These are phyloP conservation scores for Metschnikowia hibisci DNA, from an alignment of 805 yeast genomes.

Conservation along the genomic window DNA sequence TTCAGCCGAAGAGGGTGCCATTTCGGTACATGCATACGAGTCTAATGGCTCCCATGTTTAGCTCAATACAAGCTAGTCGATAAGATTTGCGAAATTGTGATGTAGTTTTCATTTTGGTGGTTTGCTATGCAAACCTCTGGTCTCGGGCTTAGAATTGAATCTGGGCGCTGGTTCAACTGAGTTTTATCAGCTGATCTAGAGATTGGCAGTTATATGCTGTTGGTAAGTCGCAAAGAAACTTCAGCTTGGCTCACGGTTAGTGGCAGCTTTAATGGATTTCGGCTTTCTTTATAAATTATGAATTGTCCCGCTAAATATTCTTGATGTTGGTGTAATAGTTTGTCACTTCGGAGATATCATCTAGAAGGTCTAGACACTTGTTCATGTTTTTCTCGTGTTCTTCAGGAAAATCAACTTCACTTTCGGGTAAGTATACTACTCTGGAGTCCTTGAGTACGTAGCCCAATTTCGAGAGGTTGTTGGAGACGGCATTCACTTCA, in stretches of 20 bases:
- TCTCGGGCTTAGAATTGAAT: neutral
- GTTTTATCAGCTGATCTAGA: too few relatives aligned
- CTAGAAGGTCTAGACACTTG: conserved; percentile 58
- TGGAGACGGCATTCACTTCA: conserved; percentile 60
- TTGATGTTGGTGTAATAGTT: conserved; percentile 70
- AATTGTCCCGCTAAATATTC: conserved; percentile 17
- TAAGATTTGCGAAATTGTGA: neutral
- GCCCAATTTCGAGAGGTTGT: conserved; percentile 46
- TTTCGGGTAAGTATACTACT: conserved; percentile 61
- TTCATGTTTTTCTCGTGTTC: conserved; percentile 50
- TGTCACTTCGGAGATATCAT: conserved; percentile 80
- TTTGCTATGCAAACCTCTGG: neutral
- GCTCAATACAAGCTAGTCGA: conserved; percentile 3
- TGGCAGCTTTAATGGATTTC: too few relatives aligned
- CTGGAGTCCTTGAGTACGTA: conserved; percentile 69
- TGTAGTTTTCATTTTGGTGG: neutral
- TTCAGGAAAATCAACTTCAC: conserved; percentile 49
- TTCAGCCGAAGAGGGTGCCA: neutral
- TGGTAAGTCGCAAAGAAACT: too few relatives aligned
- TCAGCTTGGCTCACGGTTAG: too few relatives aligned
- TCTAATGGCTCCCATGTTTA: conserved; percentile 3
- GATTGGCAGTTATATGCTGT: neutral
- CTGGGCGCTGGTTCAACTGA: neutral
- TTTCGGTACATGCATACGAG: conserved; percentile 3
- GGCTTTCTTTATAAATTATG: too few relatives aligned